A percentile compares a stretch with the other conserved stretches of the same genome.
Conservation (phyloP, 768 basidiomycete genomes). For the Hypholoma sublateritium region DNA sequence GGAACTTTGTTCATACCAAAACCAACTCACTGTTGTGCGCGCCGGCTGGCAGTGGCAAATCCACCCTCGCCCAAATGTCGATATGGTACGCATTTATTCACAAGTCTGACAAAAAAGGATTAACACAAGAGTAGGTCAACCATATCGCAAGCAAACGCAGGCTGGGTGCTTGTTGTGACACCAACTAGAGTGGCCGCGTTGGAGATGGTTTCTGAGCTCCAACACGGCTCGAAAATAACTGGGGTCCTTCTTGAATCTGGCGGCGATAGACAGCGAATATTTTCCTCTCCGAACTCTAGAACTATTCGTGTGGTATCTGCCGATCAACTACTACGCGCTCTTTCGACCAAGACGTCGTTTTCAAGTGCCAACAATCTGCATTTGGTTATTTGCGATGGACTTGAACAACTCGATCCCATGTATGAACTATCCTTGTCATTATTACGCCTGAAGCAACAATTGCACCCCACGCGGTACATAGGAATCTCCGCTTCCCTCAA, state of each 20-base stretch:
- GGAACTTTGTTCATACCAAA: constrained; percentile 71
- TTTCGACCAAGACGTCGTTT: constrained; percentile 32
- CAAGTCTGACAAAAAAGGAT: background rate
- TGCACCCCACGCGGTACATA: constrained; percentile 66
- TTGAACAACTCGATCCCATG: constrained; percentile 76
- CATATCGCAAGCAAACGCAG: constrained; percentile 36
- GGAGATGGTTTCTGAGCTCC: constrained; percentile 57
- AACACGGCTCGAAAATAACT: constrained; percentile 32
- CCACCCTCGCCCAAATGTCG: constrained; percentile 65
- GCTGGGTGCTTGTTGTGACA: constrained; percentile 63
- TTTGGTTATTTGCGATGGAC: constrained; percentile 78
- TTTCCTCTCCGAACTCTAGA: constrained; percentile 37
- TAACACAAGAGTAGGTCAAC: constrained; percentile 47
- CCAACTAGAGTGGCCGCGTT: constrained; percentile 57
- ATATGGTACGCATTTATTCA: constrained; percentile 57
- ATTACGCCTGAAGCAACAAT: constrained; percentile 63
- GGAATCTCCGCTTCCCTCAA: constrained; percentile 78
- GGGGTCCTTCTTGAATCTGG: constrained; percentile 40
- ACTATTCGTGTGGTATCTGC: constrained; percentile 61
- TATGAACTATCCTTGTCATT: constrained; percentile 87
- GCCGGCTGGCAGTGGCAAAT: constrained; percentile 82
- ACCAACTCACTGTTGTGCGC: constrained; percentile 73
- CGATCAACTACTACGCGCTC: constrained; percentile 42
- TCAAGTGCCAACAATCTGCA: constrained; percentile 42
- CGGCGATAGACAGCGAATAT: constrained; percentile 9